Evolutionary conservation across 106 monocot genomes (phyloP), one percentile per base, ranked within the genome.

Genomic region (Gastrodia elata): DNA sequence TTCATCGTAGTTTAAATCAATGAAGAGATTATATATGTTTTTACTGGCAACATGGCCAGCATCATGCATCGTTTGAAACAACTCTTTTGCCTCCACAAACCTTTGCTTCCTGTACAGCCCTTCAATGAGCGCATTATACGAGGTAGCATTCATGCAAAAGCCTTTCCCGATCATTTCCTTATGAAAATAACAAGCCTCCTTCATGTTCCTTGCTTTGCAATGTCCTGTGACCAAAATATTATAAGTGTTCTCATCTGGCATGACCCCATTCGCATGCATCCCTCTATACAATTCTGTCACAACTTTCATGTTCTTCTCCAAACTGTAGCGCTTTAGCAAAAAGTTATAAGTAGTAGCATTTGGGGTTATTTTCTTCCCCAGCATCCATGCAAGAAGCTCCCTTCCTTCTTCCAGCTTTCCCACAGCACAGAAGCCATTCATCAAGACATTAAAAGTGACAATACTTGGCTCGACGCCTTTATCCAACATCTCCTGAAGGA

Each of bases 371-470:
- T 76, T 83, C 74, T 82, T 98, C 74, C 82, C 75, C 44, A 91
- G 25, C 93, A 93, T 93, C 98, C 98, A 93, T 26, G 83, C 77
- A 67, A 98, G 76, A 41, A 98, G 88, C 78, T 58, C 80, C 44
- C 75, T 76, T 15, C 88, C 98, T 68, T 93, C 93, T 74, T 89
- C 85, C 22, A 91, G 11, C 90, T 87, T 91, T 35, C 88, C 83
- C 15, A 64, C 73, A 73, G 58, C 55, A 76, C 98, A 98, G 77
- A 98, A 85, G 1, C 88, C 91, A 71, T 88, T 91, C 86, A 98
- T 98, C 46, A 98, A 68, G 39, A 98, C 93, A 88, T 93, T 93
- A 73, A 93, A 98, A 75, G 98, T 98, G 68, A 98, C 93, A 39
- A 91, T 69, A 28, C 71, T 98, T 6, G 88, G 93, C 67, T 83